Conservation (phyloP, 2,329 filamentous ascomycete species). For the Alternaria solani region DNA sequence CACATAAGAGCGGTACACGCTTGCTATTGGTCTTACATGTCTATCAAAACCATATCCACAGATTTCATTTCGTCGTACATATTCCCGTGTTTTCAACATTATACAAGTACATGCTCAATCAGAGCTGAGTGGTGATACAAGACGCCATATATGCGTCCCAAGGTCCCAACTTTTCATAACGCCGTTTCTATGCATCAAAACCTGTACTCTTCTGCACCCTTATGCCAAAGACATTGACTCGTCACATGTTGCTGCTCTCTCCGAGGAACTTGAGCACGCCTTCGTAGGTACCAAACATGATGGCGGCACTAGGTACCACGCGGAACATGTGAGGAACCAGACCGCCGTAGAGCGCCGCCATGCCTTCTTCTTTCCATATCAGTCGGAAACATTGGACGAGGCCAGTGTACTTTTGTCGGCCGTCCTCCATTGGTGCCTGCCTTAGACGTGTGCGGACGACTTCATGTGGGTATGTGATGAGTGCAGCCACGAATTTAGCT, state of each 20-base stretch:
- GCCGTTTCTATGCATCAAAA: slow-evolving; percentile 19
- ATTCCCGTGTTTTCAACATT: slow-evolving; percentile 2
- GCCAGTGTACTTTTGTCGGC: slow-evolving; percentile 84
- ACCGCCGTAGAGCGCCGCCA: slow-evolving; percentile 86
- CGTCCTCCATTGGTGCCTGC: slow-evolving; percentile 78
- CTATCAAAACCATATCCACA: background rate
- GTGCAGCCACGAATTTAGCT: slow-evolving; percentile 84
- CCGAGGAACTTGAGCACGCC: slow-evolving; percentile 59
- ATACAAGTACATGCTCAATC: slow-evolving; percentile 15
- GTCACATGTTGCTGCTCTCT: slow-evolving; percentile 52
- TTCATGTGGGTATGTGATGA: slow-evolving; percentile 92
- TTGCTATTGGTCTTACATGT: background rate
- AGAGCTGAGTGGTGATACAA: slow-evolving; percentile 15
- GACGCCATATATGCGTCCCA: slow-evolving; percentile 12
- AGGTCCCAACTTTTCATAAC: slow-evolving; percentile 9
- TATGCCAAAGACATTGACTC: background rate
- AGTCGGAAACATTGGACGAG: slow-evolving; percentile 87
- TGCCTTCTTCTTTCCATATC: slow-evolving; percentile 87
- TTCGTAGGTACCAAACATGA: slow-evolving; percentile 92
- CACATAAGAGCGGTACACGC: background rate
- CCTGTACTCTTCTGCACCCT: slow-evolving; percentile 15
- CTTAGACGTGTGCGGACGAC: slow-evolving; percentile 84
- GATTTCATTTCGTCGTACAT: slow-evolving; percentile 9
- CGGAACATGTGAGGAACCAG: slow-evolving; percentile 90
- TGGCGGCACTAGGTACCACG: slow-evolving; percentile 89